phyloP scores from a whole-genome alignment of 768 basidiomycete genomes.

The Amanita rimosa region DNA sequence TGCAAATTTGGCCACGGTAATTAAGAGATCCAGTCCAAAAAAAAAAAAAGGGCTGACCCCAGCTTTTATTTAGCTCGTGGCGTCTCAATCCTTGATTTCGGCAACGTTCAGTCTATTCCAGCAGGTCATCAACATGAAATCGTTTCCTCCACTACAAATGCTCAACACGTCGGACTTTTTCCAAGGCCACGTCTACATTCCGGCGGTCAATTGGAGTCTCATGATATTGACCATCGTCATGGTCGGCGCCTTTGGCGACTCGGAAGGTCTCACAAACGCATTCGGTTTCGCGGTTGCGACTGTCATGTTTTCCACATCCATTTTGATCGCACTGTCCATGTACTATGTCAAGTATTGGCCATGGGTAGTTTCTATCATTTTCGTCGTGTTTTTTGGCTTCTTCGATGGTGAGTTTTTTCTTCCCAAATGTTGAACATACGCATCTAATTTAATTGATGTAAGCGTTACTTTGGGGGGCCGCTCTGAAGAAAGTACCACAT shows the following conservation, averaged over 20 bases:
- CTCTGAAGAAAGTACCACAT: constrained; percentile 46
- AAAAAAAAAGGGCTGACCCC: too few species aligned
- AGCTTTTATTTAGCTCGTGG: constrained; percentile 43
- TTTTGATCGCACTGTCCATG: constrained; percentile 47
- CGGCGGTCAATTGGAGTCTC: constrained; percentile 47
- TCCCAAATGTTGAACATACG: too few species aligned
- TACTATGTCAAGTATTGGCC: constrained; percentile 41
- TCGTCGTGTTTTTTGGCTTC: constrained; percentile 48
- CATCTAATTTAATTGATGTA: neutral
- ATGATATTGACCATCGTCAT: constrained; percentile 42
- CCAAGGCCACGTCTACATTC: constrained; percentile 62
- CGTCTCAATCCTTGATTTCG: constrained; percentile 60
- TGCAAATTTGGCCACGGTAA: constrained; percentile 51
- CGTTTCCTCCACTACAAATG: constrained; percentile 47
- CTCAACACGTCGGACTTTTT: constrained; percentile 47
- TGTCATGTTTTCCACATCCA: constrained; percentile 52
- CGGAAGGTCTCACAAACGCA: constrained; percentile 45
- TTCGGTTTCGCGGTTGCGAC: constrained; percentile 55
- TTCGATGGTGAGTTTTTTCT: constrained; percentile 33
- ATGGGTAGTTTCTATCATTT: constrained; percentile 28
- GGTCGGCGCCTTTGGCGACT: constrained; percentile 46
- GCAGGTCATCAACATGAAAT: constrained; percentile 52
- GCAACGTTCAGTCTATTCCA: constrained; percentile 53
- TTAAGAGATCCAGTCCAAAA: constrained; percentile 9
- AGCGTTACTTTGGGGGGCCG: constrained; percentile 54